Conservation (phyloP, 352 stramenopile species). For the Plasmopara halstedii region DNA sequence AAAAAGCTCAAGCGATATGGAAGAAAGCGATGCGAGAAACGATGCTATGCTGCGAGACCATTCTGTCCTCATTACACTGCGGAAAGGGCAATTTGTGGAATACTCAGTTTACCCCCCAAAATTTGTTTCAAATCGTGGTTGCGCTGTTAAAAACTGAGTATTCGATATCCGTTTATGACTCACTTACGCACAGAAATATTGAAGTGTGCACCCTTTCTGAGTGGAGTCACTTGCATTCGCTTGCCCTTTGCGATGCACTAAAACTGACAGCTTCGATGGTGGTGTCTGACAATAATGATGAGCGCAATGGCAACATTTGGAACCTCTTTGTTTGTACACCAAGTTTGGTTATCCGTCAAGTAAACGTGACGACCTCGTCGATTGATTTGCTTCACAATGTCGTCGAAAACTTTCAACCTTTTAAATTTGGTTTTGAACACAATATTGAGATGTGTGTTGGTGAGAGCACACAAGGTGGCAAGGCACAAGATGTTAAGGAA, state of each 20-base stretch:
- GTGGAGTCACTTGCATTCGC: constrained; percentile 13
- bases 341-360: constrained; percentile 16
- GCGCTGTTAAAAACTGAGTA: constrained; percentile 5
- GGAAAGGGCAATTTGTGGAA: constrained; percentile 1
- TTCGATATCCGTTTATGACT: not conserved
- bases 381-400: constrained; percentile 14
- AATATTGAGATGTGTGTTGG: constrained; percentile 2
- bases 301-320: constrained; percentile 6
- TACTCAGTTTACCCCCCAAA: constrained; percentile 2
- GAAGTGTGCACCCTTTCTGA: constrained; percentile 6
- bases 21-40: constrained; percentile 5
- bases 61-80: constrained; percentile 12
- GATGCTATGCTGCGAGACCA: constrained; percentile 8
- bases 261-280: constrained; percentile 10
- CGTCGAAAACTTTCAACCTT: constrained; percentile 4
- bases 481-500: too few species aligned
- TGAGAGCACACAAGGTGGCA: too few species aligned
- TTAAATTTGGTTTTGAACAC: not conserved
- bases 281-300: constrained; percentile 13
- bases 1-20: constrained; percentile 10
- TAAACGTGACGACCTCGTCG: constrained; percentile 21
- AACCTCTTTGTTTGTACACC: constrained; percentile 19
- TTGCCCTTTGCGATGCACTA: constrained; percentile 22
- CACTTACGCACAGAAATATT: constrained; percentile 5
- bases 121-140: constrained; percentile 15